Base-by-base conservation (phyloP, 768 basidiomycete species). In the Cytidiella melzeri region DNA sequence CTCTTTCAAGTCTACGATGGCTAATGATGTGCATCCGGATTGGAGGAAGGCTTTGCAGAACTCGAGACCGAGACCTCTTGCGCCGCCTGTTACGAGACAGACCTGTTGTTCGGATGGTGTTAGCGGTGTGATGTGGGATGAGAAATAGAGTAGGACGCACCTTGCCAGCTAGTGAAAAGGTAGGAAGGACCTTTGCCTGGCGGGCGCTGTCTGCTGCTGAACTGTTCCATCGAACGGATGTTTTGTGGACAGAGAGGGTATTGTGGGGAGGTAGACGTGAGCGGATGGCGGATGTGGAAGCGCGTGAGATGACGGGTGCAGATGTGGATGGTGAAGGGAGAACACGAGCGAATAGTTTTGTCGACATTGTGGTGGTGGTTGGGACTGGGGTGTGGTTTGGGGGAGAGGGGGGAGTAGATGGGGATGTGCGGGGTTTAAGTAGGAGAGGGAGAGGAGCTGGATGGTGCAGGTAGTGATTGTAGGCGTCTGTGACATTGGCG, bases 41-140 rank as follows among this genome's bases (percentile, higher is more conserved):
- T 87, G 83, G 56, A 93, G 60, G 66, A 97, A 93, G 11, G 92
- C 92, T 41, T 83, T 79, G 64, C 92, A 93, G 64, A 97, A 92
- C 65, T 92, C 85, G 56, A 87, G 77, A 5, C 95, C 95, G 41
- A 98, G 71, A 5, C 95, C 95, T 59, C 88, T 77, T 11, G 93
- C 95, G 47, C 84, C 95, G 41, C 95, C 95, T 34, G 95, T 98
- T 44, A 98, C 83, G 58, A 94, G 71, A 69, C 90, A 91, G 47
- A 92, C 92, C 84, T 95, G 53, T 20, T 38, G 18, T n/a, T n/a
- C n/a, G n/a, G n/a, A n/a, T n/a, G n/a, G n/a, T n/a, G n/a, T n/a
- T n/a, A n/a, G n/a, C n/a, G n/a, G n/a, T 28, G 41, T 25, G 20
- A 20, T 28, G 11, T 23, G 43, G 27, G 19, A 20, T 21, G 42